Evolutionary conservation across 164 flowering plant species (phyloP).

Genomic region (grape (Vitis vinifera)): ASM3070453v1 NC_081817.1:26725001-26725500

Average conservation of each 20-base stretch:
- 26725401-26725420: constrained; percentile 58
- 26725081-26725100: too few species aligned
- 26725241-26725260: constrained; percentile 28
- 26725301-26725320: constrained; percentile 21
- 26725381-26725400: constrained; percentile 52
- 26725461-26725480: constrained; percentile 70
- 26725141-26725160: too few species aligned
- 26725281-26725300: constrained; percentile 35
- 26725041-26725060: too few species aligned
- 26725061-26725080: too few species aligned
- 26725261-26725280: constrained; percentile 77
- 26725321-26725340: constrained; percentile 53
- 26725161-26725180: too few species aligned
- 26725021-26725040: too few species aligned
- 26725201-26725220: too few species aligned
- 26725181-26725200: too few species aligned
- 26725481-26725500: constrained; percentile 39
- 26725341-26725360: constrained; percentile 71
- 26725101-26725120: too few species aligned
- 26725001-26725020: too few species aligned
- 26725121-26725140: too few species aligned
- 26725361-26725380: constrained; percentile 75
- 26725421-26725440: constrained; percentile 52
- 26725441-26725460: constrained; percentile 55
- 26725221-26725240: too few species aligned